Base-by-base conservation (phyloP, 495 filamentous ascomycete species). In the Aspergillus indologenus region DNA sequence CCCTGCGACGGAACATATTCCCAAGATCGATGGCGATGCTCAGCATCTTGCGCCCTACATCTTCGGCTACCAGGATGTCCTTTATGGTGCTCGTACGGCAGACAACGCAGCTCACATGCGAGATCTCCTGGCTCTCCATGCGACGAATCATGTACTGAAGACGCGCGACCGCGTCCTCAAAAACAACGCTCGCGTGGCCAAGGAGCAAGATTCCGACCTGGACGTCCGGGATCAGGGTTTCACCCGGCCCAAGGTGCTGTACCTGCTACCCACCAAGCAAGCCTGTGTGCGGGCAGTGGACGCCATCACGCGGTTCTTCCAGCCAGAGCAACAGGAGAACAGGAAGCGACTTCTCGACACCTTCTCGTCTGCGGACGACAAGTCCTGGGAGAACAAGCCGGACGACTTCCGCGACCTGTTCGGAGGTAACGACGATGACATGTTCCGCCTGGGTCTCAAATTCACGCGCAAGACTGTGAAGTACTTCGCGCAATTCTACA, bases 401-500 rank as follows among this genome's bases (percentile, higher is more conserved):
- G 87, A 85, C 4, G 94, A 96, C 70, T 97, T 96, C 74, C 81
- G 81, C 14, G 94, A 96, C 52, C 81, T 98, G 2, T 98, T 98
- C 63, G 85, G 81, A 48, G 94, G 94, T 45, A 97, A 96, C 71
- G 90, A 96, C 67, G 93, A 98, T 63, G 94, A 98, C 74, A 90
- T 93, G 82, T 98, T 97, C 80, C 83, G 92, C 19, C 71, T 98
- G 1, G 94, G 93, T 24, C 64, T 98, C 57, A 97, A 97, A 69
- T 96, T 98, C 69, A 97, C 94, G 0, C 83, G 94, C 45, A 96
- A 95, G 73, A 94, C 92, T 0, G 79, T 98, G 65, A 97, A 96
- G 69, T 94, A 89, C 68, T 98, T 96, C 69, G 82, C 93, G 6
- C 88, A 92, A 68, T 98, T 98, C 73, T 97, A 98, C 77, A 90